A percentile compares a stretch with the other conserved stretches of the same genome.
Conservation (phyloP, 179 eudicot species). For the Carnegiea gigantea region DNA sequence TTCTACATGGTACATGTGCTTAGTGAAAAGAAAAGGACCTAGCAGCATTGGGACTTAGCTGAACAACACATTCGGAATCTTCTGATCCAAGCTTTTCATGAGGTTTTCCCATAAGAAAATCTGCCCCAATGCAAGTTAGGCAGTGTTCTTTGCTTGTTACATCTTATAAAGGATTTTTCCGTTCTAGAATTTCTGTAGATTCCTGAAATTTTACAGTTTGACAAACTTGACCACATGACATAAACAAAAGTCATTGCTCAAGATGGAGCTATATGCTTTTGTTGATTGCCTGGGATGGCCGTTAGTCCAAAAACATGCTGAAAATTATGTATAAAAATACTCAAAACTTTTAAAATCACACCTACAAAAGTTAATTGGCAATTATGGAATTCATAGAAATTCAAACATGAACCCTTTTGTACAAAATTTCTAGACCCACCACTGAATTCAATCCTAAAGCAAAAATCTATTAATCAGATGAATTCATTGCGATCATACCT, state of each 20-base stretch:
- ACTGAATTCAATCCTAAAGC: neutral
- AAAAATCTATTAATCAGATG: neutral
- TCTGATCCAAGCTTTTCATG: neutral
- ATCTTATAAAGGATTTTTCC: neutral
- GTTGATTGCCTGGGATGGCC: too few relatives aligned
- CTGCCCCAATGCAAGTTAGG: neutral
- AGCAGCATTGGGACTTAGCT: neutral
- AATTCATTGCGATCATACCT: conserved; percentile 41
- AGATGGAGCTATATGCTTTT: neutral
- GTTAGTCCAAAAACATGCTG: too few relatives aligned
- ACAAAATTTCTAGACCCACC: too few relatives aligned
- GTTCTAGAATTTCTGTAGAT: neutral
- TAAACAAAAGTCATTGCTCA: neutral
- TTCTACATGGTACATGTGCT: neutral
- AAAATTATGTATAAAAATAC: too few relatives aligned
- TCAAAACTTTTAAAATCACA: too few relatives aligned
- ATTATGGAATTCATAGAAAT: too few relatives aligned
- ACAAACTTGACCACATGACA: neutral
- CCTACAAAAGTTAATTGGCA: too few relatives aligned
- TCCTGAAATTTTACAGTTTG: neutral
- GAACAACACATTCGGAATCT: neutral
- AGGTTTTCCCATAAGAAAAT: neutral
- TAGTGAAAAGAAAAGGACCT: neutral
- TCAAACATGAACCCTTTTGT: too few relatives aligned
- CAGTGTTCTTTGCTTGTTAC: neutral